A percentile compares a stretch with the other conserved stretches of the same genome.
Conservation (phyloP, 345 rosid species). For the Alliaria petiolata region DNA sequence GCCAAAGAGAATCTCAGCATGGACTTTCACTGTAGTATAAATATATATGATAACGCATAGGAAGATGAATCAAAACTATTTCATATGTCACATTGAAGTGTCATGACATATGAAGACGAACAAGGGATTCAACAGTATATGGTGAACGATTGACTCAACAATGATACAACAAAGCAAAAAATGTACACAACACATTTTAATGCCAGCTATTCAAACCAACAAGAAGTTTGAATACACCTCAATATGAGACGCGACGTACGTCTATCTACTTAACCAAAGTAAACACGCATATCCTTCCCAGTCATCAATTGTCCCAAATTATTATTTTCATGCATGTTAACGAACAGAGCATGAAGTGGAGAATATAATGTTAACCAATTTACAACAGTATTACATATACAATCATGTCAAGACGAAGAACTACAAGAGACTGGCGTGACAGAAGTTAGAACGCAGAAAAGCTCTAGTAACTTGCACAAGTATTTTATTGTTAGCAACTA, state of each 20-base stretch:
- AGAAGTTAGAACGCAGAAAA: background rate
- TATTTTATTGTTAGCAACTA: background rate
- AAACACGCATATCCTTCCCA: slow-evolving; percentile 1
- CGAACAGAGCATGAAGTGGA: background rate
- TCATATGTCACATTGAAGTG: background rate
- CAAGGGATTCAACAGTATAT: background rate
- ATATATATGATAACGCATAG: background rate
- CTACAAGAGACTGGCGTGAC: background rate
- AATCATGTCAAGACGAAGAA: slow-evolving; percentile 13
- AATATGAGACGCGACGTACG: background rate
- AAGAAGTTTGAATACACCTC: background rate
- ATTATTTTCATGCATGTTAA: background rate
- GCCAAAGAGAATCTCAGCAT: background rate
- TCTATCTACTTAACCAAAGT: background rate
- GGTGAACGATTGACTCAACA: background rate
- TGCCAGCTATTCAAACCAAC: background rate
- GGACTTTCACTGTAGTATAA: background rate
- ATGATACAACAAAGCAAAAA: background rate
- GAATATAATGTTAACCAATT: background rate
- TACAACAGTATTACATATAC: background rate
- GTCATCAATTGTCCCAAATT: background rate
- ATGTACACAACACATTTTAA: background rate
- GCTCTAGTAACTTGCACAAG: background rate
- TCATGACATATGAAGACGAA: background rate
- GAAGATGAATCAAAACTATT: background rate